Conservation (phyloP, 352 stramenopile species). For the Thalassiosira mediterranea region DNA sequence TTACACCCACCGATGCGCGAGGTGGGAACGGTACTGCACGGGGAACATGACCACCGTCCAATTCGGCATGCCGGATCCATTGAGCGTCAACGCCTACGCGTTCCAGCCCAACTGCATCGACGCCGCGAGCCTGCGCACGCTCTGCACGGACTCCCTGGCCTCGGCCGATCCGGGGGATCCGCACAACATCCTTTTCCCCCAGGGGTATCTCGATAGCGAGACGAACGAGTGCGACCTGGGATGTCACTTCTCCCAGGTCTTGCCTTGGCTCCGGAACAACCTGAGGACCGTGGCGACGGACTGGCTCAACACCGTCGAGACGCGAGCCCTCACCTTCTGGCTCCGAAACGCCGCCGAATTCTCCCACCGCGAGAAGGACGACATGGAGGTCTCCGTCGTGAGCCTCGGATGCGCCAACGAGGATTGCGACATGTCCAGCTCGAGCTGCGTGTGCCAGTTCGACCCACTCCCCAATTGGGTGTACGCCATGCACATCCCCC, state of each 20-base stretch:
- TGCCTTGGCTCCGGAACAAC: constrained; percentile 46
- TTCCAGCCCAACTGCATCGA: constrained; percentile 34
- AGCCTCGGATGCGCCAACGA: constrained; percentile 41
- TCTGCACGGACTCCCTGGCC: constrained; percentile 31
- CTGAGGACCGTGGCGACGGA: constrained; percentile 29
- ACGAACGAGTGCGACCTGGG: constrained; percentile 23
- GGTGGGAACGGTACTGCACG: constrained; percentile 43
- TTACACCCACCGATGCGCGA: constrained; percentile 49
- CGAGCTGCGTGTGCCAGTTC: constrained; percentile 23
- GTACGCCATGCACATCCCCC: constrained; percentile 47
- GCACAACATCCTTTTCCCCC: constrained; percentile 40
- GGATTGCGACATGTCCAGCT: constrained; percentile 35
- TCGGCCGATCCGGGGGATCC: constrained; percentile 19
- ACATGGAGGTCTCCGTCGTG: constrained; percentile 50
- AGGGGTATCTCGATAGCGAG: constrained; percentile 13
- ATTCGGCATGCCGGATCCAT: constrained; percentile 42
- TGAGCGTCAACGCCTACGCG: constrained; percentile 28
- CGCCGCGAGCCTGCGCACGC: constrained; percentile 6
- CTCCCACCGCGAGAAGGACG: constrained; percentile 47
- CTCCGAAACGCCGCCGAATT: constrained; percentile 45
- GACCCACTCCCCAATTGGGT: constrained; percentile 43
- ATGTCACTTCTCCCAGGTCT: constrained; percentile 40
- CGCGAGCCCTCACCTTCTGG: constrained; percentile 45
- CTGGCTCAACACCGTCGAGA: constrained; percentile 47
- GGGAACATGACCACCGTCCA: constrained; percentile 52